These are phyloP conservation scores for Senecio squalidus DNA, from an alignment of 140 eudicot genomes.

Conservation along the genomic window DNA sequence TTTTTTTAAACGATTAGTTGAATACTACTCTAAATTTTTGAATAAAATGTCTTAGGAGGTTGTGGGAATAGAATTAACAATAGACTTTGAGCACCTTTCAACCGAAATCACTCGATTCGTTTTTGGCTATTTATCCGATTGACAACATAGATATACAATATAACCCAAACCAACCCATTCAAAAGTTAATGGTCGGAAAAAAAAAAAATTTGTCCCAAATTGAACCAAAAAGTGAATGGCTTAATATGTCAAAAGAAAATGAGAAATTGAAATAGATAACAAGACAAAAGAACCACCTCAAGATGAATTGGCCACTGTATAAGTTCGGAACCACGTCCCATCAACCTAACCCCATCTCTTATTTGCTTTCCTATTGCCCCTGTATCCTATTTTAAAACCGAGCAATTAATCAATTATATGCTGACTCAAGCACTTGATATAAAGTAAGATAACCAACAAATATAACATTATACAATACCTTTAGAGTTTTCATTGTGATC, in stretches of 20 bases:
- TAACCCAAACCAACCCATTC: too few species aligned
- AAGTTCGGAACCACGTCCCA: constrained; percentile 95
- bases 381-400: constrained; percentile 48
- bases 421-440: neutral
- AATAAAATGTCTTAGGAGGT: too few species aligned
- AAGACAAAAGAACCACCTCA: constrained; percentile 47
- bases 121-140: too few species aligned
- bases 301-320: constrained; percentile 94
- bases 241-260: neutral
- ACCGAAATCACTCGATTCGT: too few species aligned
- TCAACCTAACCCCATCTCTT: constrained; percentile 84
- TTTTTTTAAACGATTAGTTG: too few species aligned
- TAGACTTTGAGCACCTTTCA: too few species aligned
- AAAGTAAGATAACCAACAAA: neutral
- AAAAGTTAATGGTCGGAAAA: too few species aligned
- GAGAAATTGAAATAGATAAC: neutral
- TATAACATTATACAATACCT: constrained; percentile 33
- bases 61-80: too few species aligned
- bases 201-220: too few species aligned
- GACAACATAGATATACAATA: too few species aligned
- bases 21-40: too few species aligned
- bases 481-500: constrained; percentile 95
- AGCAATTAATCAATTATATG: neutral
- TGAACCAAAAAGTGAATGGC: neutral
- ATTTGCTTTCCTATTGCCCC: constrained; percentile 98